Conservation (phyloP, 2,329 filamentous ascomycete species). For the Beauveria medogensis region DNA sequence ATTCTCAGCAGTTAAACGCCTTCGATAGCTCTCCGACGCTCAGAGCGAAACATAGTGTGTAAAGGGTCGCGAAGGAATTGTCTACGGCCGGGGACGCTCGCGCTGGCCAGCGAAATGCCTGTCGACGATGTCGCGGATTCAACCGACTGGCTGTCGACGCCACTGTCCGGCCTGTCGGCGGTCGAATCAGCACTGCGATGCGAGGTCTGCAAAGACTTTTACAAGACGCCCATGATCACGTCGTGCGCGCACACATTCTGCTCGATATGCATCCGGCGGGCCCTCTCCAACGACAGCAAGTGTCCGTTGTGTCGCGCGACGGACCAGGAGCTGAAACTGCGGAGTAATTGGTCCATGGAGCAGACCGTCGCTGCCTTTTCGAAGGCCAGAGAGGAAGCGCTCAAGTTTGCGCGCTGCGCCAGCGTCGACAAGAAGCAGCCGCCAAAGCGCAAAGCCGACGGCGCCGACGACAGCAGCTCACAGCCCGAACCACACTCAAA, state of each 20-base stretch:
- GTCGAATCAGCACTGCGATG: slow-evolving; percentile 85
- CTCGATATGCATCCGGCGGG: slow-evolving; percentile 86
- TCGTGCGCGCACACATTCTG: slow-evolving; percentile 95
- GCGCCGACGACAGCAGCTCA: slow-evolving; percentile 22
- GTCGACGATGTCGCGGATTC: slow-evolving; percentile 55
- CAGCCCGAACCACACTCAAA: slow-evolving; percentile 32
- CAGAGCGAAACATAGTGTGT: background rate
- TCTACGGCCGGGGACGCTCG: background rate
- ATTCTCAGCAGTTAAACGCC: background rate
- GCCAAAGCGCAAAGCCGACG: slow-evolving; percentile 47
- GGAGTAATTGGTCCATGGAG: slow-evolving; percentile 76
- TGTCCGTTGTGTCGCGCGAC: slow-evolving; percentile 74
- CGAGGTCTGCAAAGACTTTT: slow-evolving; percentile 98
- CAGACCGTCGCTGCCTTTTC: slow-evolving; percentile 77
- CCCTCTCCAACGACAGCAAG: slow-evolving; percentile 72
- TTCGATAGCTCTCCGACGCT: background rate
- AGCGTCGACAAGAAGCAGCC: slow-evolving; percentile 1
- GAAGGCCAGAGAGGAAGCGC: slow-evolving; percentile 50
- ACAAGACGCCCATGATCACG: slow-evolving; percentile 87
- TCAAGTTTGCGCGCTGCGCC: slow-evolving; percentile 52
- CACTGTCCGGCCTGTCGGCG: slow-evolving; percentile 54
- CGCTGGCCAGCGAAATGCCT: slow-evolving; percentile 19
- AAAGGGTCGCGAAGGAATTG: background rate
- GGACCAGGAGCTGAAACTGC: slow-evolving; percentile 77
- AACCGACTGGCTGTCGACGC: slow-evolving; percentile 76